Evolutionary conservation across 129 eudicot genomes (phyloP), one percentile per base, ranked within the genome.

Genomic region (Scalesia atractyloides): DNA sequence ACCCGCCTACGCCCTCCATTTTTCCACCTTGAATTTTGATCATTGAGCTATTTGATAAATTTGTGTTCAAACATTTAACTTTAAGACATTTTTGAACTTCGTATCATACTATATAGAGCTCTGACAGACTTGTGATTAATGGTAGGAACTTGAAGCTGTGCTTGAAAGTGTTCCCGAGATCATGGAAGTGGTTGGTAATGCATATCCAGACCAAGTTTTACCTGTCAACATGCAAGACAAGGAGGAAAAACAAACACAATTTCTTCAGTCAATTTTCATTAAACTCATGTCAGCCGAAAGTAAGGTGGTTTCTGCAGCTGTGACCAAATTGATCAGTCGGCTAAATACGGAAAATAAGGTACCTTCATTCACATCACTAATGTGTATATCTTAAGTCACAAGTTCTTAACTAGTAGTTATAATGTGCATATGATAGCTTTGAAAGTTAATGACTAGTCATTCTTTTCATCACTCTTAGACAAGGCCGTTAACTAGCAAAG

Each of bases 141-240:
- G 50, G 1, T 63, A 94, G 98, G 98, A 94, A 62, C 88, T 94
- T 24, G 82, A 84, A 80, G 76, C 5, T 56, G 89, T 90, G 73
- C 86, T 90, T 58, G 86, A 72, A 18, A 66, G 59, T 75, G 87
- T 87, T 75, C 98, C 97, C 7, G 98, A 94, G 84, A 86, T 94
- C 66, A 78, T 47, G 75, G 93, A 86, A 76, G 86, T 90, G 77
- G 93, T 90, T 67, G 97, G 97, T 65, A 63, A 44, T 68, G 73
- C 84, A 58, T 67, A 66, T 69, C 74, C 74, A 0, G 80, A 82
- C 56, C 87, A 73, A 84, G 82, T 88, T 9, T 70, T 86, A 26
- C 65, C 68, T 17, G 39, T 76, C 53, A 85, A 49, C 19, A 79
- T 82, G 53, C 66, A 78, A 11, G 84, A 84, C 63, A 85, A 70